Percentiles rank a stretch among this genome's conserved stretches.
Conservation (phyloP, 805 yeast species). For the Schizosaccharomyces japonicus region DNA sequence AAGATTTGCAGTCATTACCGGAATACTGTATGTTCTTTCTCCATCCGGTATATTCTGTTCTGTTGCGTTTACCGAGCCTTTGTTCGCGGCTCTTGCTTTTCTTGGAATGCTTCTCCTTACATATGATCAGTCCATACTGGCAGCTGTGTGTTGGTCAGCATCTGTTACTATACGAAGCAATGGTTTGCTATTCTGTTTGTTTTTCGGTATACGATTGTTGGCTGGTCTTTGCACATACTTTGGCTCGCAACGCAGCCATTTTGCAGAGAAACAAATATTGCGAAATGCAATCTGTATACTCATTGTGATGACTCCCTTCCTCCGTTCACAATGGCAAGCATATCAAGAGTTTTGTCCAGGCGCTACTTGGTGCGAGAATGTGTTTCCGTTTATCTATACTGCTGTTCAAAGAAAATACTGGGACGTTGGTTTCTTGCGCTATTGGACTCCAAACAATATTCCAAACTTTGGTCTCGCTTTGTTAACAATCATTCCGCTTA, state of each 20-base stretch:
- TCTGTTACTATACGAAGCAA: not conserved
- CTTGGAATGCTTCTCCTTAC: constrained; percentile 30
- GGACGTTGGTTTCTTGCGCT: constrained; percentile 48
- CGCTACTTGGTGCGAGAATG: constrained; percentile 51
- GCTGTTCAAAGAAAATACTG: constrained; percentile 65
- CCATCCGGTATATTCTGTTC: constrained; percentile 65
- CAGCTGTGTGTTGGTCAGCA: not conserved
- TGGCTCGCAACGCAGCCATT: no score
- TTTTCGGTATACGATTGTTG: not conserved
- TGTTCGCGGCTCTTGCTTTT: constrained; percentile 37
- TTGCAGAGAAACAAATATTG: no score
- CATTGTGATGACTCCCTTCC: constrained; percentile 12
- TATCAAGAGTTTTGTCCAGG: constrained; percentile 45
- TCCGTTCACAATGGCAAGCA: constrained; percentile 28
- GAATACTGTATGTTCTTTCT: constrained; percentile 31
- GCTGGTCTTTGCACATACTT: no score
- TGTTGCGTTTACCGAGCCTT: constrained; percentile 53
- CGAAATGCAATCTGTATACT: no score
- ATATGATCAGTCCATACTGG: not conserved
- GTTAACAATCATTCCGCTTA: not conserved
- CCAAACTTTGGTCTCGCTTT: constrained; percentile 58
- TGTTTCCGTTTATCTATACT: constrained; percentile 35
- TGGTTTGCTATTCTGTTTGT: not conserved
- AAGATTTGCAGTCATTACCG: constrained; percentile 9
- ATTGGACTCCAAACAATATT: constrained; percentile 61